phyloP scores from a whole-genome alignment of 2,329 filamentous ascomycete species.

The Plectosphaerella cucumerina region DNA sequence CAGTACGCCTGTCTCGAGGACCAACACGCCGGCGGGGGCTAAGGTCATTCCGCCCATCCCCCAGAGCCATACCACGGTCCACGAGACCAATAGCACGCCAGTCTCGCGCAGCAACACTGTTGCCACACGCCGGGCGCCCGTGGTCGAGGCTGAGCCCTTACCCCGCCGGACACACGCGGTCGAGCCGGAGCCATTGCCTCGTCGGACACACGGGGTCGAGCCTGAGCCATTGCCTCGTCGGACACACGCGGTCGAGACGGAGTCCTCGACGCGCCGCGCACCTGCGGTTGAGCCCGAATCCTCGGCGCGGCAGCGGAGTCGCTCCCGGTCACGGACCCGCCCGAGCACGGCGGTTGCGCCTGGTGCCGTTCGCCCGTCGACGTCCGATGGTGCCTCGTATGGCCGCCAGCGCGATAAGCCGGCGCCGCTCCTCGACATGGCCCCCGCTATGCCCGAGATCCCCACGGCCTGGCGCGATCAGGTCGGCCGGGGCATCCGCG shows the following conservation, averaged over 20 bases:
- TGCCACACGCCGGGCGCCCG: background rate
- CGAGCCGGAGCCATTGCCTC: too few relatives aligned
- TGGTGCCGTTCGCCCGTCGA: slow-evolving; percentile 17
- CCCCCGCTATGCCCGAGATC: slow-evolving; percentile 59
- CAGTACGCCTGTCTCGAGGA: background rate
- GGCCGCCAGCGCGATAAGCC: slow-evolving; percentile 28
- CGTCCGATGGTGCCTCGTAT: slow-evolving; percentile 12
- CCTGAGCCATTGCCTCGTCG: too few relatives aligned
- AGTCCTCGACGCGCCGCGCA: background rate
- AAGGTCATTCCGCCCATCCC: too few relatives aligned
- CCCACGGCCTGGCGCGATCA: slow-evolving; percentile 53
- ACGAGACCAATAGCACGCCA: background rate
- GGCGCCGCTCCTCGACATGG: slow-evolving; percentile 66
- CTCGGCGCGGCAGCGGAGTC: background rate
- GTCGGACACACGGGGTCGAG: too few relatives aligned
- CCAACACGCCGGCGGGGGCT: background rate
- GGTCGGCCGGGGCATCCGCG: slow-evolving; percentile 43
- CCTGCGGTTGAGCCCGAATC: background rate
- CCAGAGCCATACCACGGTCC: too few relatives aligned
- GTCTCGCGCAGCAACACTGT: background rate
- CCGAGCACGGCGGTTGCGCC: slow-evolving; percentile 19
- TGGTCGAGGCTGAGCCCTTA: background rate
- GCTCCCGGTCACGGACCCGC: slow-evolving; percentile 17
- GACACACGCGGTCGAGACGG: too few relatives aligned
- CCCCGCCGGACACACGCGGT: background rate